Evolutionary conservation across 148 eudicot genomes (phyloP), one percentile per base, ranked within the genome.

Genomic region (Rhododendron molle): DNA sequence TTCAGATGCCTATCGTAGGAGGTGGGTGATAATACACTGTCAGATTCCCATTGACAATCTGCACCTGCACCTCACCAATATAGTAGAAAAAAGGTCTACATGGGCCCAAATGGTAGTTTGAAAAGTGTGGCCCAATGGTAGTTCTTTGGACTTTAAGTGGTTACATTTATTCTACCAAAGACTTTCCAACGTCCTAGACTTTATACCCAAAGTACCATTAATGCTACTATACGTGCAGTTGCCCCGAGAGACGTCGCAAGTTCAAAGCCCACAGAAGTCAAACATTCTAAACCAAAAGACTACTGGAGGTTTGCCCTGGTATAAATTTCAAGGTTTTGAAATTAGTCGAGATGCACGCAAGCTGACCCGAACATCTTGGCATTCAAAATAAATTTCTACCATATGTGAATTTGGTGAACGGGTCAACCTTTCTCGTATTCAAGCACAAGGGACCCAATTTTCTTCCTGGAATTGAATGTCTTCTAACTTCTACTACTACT

Each of bases 1-100:
- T 47, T 26, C 40, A 34, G 28, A 16, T 54, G n/a, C 23, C 32
- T 58, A 18, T 36, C 5, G 7, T 12, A 14, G 60, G 20, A 40
- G 3, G 50, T 12, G 28, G 49, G 12, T 26, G 50, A 62, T 67
- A 32, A 62, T 67, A 32, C 40, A 82, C 40, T 65, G 84, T 67
- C 77, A 69, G 85, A 16, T 83, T 83, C 20, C 56, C 85, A 67
- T 46, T 67, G 77, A 83, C 85, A 56, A 44, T 28, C 69, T 67
- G 40, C 85, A 67, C 56, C 69, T 67, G 40, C 85, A 67, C 56
- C 26, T 83, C 84, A 62, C 49, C 71, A 44, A 4, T 11, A 13
- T 67, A 10, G n/a, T 67, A 10, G n/a, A 32, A 65, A 65, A 65
- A 26, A 8, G 4, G 30, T 65, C 30, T 65, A 9, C 72, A 65